Conservation (phyloP, 2,329 filamentous ascomycete species). For the Aspergillus sp. region DNA sequence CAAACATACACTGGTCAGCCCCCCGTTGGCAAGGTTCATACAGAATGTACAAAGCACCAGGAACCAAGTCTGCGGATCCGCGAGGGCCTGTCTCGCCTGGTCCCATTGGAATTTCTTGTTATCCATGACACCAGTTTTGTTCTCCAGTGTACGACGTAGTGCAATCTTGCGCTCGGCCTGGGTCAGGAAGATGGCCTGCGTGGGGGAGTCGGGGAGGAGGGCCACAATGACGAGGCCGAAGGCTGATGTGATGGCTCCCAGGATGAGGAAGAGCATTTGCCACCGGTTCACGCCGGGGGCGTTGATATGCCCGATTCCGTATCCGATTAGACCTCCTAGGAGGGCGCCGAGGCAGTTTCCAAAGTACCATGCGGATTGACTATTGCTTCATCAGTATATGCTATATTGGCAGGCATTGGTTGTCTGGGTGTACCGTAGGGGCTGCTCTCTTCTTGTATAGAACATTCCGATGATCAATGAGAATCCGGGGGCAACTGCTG, state of each 20-base stretch:
- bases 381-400: not conserved
- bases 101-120: slow-evolving; percentile 43
- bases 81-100: slow-evolving; percentile 39
- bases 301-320: slow-evolving; percentile 28
- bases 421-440: slow-evolving; percentile 18
- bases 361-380: slow-evolving; percentile 35
- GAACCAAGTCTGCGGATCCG: slow-evolving; percentile 34
- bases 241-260: slow-evolving; percentile 30
- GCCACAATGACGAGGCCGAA: slow-evolving; percentile 18
- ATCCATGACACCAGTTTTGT: slow-evolving; percentile 56
- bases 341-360: slow-evolving; percentile 33
- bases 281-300: slow-evolving; percentile 22
- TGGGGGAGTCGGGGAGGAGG: slow-evolving; percentile 30
- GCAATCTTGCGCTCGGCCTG: slow-evolving; percentile 48
- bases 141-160: slow-evolving; percentile 52
- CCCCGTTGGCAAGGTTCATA: slow-evolving; percentile 36
- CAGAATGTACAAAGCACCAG: slow-evolving; percentile 33
- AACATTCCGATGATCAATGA: slow-evolving; percentile 40
- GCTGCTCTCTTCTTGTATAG: slow-evolving; percentile 35
- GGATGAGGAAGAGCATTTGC: slow-evolving; percentile 33
- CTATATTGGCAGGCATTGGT: not conserved
- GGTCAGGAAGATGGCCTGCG: slow-evolving; percentile 43
- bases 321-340: slow-evolving; percentile 30
- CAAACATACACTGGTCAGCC: slow-evolving; percentile 33
- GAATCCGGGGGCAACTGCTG: slow-evolving; percentile 34